Base-by-base conservation (phyloP, 2,329 filamentous ascomycete genomes). In the Zalaria sp. region DNA sequence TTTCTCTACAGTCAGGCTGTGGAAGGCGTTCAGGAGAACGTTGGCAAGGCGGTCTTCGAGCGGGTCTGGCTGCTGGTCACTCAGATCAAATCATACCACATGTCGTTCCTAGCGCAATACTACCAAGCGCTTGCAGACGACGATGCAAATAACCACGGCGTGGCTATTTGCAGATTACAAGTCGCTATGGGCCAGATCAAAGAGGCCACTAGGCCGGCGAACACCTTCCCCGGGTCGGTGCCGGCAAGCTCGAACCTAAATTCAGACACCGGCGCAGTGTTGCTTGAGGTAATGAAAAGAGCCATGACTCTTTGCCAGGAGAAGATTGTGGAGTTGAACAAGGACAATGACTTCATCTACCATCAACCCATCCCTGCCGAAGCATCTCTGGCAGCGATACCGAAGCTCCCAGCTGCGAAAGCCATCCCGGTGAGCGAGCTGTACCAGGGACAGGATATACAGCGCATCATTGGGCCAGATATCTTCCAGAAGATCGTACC, bases 261-360 rank as follows among this genome's bases (percentile, higher is more conserved):
- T 31, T 75, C 83, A 0, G 91, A 98, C 46, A 83, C 84, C 3
- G 83, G 84, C 0, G 55, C 71, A 0, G 71, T 79, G 40, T 64
- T 98, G 31, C 67, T 76, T n/a, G 87, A 93, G 29, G 74, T 93
- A 49, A 80, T 85, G 10, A 93, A 86, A 59, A 77, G 87, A 46
- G 89, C 96, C 53, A 64, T 83, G 27, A 71, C 82, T 0, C 81
- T 77, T 28, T 81, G 94, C 3, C 83, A 93, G 57, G 83, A 89
- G 47, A 88, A 83, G 58, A 67, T 94, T 25, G 68, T 69, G 11
- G 79, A 84, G 46, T 72, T 88, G 39, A 71, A 74, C 51, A 94
- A 93, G 55, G 91, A 98, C 60, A 98, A 98, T 51, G 91, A 98
- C 58, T 96, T 91, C 61, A 94, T 98, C 57, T 98, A 98, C 57